phyloP scores from a whole-genome alignment of 2,329 filamentous ascomycete genomes.

The Dactylellina haptotyla region DNA sequence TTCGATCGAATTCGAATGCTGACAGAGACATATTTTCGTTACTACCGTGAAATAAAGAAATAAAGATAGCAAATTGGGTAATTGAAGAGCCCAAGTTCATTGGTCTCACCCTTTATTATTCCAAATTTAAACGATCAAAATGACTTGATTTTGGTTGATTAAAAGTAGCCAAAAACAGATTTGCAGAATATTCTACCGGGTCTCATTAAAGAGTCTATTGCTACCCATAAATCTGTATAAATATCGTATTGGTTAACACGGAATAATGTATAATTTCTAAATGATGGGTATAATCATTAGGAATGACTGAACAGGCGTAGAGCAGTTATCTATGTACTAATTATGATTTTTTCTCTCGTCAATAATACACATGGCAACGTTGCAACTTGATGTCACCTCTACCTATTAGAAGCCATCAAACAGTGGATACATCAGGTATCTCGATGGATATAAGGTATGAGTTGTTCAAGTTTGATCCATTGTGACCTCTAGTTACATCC shows the following conservation, averaged over 20 bases:
- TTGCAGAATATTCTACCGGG: not conserved
- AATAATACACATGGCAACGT: not conserved
- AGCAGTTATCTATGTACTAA: constrained; percentile 2
- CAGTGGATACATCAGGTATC: not conserved
- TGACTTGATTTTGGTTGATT: no score
- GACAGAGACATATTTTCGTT: no score
- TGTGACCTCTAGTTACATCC: not conserved
- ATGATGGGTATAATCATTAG: not conserved
- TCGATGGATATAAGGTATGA: not conserved
- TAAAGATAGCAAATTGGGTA: no score
- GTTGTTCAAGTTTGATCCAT: not conserved
- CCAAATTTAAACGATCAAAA: no score
- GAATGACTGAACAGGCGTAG: constrained; percentile 1
- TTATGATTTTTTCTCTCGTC: constrained; percentile 2
- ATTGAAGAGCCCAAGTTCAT: no score
- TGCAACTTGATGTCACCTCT: not conserved
- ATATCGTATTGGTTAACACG: not conserved
- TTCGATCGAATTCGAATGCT: no score
- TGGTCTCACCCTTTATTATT: no score
- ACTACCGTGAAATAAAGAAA: no score
- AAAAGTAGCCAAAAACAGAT: not conserved
- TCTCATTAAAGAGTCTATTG: not conserved
- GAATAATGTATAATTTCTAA: not conserved
- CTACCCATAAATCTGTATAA: not conserved
- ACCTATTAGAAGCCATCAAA: not conserved